Evolutionary conservation across 75 land plant genomes (phyloP).

Genomic region (Pinus tabuliformis): DNA sequence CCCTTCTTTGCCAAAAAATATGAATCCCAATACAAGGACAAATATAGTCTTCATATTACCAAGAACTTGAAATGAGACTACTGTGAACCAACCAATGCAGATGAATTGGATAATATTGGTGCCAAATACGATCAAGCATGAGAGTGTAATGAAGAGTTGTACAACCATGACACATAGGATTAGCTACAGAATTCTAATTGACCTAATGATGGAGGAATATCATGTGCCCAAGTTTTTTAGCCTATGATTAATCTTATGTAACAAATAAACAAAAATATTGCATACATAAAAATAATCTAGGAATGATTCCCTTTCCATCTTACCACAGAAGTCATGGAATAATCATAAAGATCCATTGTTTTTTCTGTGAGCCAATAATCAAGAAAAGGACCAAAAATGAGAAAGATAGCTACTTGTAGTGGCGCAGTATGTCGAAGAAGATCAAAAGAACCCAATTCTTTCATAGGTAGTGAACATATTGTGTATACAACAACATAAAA

Average conservation of each 20-base stretch:
- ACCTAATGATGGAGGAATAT: background rate
- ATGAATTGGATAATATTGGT: constrained; percentile 86
- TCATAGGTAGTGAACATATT: constrained; percentile 85
- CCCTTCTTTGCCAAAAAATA: constrained; percentile 76
- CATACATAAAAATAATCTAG: background rate
- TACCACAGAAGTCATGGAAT: constrained; percentile 55
- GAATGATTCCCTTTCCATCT: constrained; percentile 11
- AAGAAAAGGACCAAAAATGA: constrained; percentile 69
- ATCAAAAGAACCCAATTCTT: constrained; percentile 78
- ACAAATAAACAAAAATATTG: background rate
- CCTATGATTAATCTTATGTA: background rate
- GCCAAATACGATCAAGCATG: constrained; percentile 76
- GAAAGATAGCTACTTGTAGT: constrained; percentile 67
- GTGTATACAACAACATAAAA: constrained; percentile 14
- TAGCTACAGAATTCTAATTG: background rate
- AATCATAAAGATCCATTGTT: constrained; percentile 60
- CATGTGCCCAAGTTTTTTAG: background rate
- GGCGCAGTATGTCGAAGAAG: constrained; percentile 90
- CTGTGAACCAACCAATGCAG: constrained; percentile 89
- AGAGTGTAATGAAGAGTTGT: constrained; percentile 75
- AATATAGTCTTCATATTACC: constrained; percentile 91
- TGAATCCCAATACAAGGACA: constrained; percentile 61
- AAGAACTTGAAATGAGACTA: constrained; percentile 80
- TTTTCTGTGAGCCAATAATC: constrained; percentile 81
- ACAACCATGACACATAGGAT: constrained; percentile 5